Evolutionary conservation across 2,329 filamentous ascomycete species (phyloP).

Genomic region (Fusarium annulatum): DNA sequence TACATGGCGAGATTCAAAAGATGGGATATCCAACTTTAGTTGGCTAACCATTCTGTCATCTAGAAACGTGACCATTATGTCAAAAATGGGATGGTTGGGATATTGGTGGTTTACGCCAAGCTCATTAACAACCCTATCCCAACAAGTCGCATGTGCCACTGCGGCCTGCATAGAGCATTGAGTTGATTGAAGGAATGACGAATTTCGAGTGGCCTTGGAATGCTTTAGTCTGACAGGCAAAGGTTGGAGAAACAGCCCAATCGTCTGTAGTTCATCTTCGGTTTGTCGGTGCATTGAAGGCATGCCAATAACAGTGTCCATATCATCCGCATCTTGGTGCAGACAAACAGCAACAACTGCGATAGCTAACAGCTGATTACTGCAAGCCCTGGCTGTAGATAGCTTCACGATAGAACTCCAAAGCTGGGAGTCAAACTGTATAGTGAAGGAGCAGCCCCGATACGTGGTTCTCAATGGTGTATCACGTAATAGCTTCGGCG

Average conservation of each 20-base stretch:
- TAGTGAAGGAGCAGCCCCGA: background rate
- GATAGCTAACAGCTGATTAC: background rate
- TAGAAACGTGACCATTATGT: background rate
- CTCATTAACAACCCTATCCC: background rate
- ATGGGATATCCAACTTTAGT: background rate
- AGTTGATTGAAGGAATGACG: background rate
- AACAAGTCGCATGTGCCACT: background rate
- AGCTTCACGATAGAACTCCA: background rate
- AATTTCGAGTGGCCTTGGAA: background rate
- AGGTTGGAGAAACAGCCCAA: background rate
- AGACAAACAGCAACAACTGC: background rate
- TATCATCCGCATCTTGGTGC: background rate
- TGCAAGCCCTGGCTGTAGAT: background rate
- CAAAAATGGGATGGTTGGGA: background rate
- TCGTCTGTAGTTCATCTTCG: background rate
- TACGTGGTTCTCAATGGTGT: background rate
- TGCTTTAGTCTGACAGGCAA: background rate
- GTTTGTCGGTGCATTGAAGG: background rate
- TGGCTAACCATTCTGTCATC: background rate
- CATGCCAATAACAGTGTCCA: background rate
- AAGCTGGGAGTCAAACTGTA: background rate
- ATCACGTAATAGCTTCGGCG: background rate
- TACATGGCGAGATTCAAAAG: background rate
- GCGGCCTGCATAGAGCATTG: background rate
- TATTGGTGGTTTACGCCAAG: background rate